Base-by-base conservation (phyloP, 2,329 filamentous ascomycete genomes). In the Rhinocladiella mackenziei region DNA sequence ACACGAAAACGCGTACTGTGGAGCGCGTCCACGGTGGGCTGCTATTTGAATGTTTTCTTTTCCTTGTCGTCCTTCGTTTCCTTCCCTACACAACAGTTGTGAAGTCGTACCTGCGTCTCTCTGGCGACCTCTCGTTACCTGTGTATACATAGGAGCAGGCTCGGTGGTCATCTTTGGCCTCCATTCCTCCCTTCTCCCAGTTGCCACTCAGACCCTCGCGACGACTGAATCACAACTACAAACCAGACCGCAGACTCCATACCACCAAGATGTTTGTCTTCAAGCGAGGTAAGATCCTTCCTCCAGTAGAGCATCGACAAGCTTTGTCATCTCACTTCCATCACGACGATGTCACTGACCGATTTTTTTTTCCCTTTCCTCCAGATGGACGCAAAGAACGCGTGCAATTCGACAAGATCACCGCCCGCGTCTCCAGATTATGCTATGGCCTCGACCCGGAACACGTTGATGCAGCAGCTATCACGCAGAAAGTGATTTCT, bases 351-450 rank as follows among this genome's bases (percentile, higher is more conserved):
- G 30, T 18, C 2, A 14, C 50, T 47, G 25, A 48, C 39, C 36
- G 36, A 44, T 45, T 45, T 57, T n/a, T 26, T n/a, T 46, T 46
- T 57, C 63, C 47, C 28, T n/a, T 46, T 46, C 57, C 63, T 48
- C 28, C 59, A 97, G 92, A 98, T 79, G 91, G 91, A 73, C 92
- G 92, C 77, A 95, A 97, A 76, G 92, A 98, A 79, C 92, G 92
- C 70, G 92, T 98, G 56, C 92, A 98, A 70, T 98, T 98, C 75
- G 92, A 98, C 78, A 98, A 98, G 76, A 98, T 98, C 80, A 97
- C 92, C 63, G 92, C 92, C 61, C 89, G 92, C 70, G 92, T 98
- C 58, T 97, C 92, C 34, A 83, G 92, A 62, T 77, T 98, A 64
- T 98, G 92, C 79, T 98, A 98, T 69, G 91, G 91, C 57, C 84